Evolutionary conservation across 2,329 filamentous ascomycete genomes (phyloP).

Genomic region (Blastomyces parvus): DNA sequence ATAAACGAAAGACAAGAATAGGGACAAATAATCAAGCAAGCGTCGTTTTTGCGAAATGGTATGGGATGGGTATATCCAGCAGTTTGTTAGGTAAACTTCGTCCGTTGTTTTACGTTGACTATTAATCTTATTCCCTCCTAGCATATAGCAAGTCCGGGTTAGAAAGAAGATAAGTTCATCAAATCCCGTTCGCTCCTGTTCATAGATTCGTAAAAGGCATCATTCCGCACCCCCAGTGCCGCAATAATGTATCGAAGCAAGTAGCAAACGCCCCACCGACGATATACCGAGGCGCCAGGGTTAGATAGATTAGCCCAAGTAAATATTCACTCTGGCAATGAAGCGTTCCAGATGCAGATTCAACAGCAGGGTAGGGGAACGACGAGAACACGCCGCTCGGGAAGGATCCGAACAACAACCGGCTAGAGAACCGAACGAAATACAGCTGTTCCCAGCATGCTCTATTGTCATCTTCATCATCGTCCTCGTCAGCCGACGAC

Average conservation of each 20-base stretch:
- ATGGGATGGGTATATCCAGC: background rate
- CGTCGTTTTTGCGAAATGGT: too few species aligned
- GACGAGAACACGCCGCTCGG: background rate
- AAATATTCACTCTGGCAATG: background rate
- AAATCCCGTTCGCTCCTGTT: background rate
- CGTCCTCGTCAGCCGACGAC: slow-evolving; percentile 51
- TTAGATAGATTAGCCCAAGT: background rate
- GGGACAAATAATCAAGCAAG: background rate
- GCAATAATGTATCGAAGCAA: background rate
- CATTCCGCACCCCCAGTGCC: background rate
- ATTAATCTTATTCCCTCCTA: background rate
- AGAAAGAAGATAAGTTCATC: background rate
- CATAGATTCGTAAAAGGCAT: background rate
- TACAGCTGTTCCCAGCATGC: slow-evolving; percentile 37
- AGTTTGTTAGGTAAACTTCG: background rate
- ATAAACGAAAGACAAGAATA: background rate
- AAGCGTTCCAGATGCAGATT: background rate
- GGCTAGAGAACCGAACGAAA: background rate
- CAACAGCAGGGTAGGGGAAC: background rate
- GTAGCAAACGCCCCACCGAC: background rate
- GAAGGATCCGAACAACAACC: background rate
- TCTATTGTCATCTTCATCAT: slow-evolving; percentile 57
- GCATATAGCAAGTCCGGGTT: background rate
- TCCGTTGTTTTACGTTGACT: background rate
- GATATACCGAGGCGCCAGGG: background rate